Evolutionary conservation across 2,329 filamentous ascomycete genomes (phyloP).

Genomic region (Pleochaeta shiraiana): DNA sequence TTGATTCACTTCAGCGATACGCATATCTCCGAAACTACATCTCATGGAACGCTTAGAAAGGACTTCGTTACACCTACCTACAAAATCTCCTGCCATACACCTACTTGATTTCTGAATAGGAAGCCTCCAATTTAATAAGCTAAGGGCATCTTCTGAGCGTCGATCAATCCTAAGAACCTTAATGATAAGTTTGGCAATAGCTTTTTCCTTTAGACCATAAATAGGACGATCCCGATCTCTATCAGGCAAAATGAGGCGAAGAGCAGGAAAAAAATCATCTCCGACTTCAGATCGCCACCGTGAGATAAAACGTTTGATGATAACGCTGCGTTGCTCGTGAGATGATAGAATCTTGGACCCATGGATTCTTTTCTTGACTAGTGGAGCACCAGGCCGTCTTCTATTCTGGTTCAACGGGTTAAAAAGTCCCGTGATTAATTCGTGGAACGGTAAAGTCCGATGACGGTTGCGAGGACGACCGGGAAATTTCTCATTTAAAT

Average conservation of each 20-base stretch:
- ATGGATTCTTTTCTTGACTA: no score
- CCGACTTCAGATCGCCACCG: slow-evolving; percentile 79
- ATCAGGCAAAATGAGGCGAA: slow-evolving; percentile 78
- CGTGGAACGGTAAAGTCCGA: no score
- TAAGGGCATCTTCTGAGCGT: slow-evolving; percentile 72
- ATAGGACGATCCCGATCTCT: slow-evolving; percentile 83
- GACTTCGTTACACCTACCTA: slow-evolving; percentile 70
- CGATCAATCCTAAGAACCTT: slow-evolving; percentile 83
- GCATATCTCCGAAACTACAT: slow-evolving; percentile 53
- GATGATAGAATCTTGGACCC: slow-evolving; percentile 43
- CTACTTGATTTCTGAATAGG: slow-evolving; percentile 42
- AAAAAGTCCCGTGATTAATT: no score
- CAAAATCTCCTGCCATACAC: slow-evolving; percentile 71
- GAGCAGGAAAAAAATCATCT: slow-evolving; percentile 76
- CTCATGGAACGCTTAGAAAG: slow-evolving; percentile 65
- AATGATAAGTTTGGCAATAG: slow-evolving; percentile 75
- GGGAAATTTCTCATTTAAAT: no score
- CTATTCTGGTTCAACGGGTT: no score
- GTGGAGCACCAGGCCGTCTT: no score
- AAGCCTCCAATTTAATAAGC: slow-evolving; percentile 77
- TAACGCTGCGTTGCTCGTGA: slow-evolving; percentile 55
- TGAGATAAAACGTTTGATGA: slow-evolving; percentile 70
- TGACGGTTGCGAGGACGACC: no score
- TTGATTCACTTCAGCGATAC: slow-evolving; percentile 74
- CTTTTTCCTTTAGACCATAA: slow-evolving; percentile 86